A percentile compares a stretch with the other conserved stretches of the same genome.
These are phyloP conservation scores for Diplodia mutila DNA, from an alignment of 2,329 filamentous ascomycete species.

Conservation along the genomic window DNA sequence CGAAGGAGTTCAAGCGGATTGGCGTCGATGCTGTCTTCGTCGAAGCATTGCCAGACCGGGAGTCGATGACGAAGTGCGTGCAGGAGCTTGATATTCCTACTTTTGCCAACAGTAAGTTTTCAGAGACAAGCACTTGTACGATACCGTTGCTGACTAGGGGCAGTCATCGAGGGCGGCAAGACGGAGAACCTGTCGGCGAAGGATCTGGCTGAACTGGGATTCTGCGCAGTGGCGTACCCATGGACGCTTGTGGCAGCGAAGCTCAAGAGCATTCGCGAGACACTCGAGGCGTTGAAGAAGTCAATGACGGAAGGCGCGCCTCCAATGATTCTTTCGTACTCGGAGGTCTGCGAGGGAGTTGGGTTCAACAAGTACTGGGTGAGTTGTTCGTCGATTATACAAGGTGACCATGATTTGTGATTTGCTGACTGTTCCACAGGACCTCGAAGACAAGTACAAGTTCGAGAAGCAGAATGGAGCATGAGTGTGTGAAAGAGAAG, in stretches of 20 bases:
- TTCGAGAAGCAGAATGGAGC: conserved; percentile 24
- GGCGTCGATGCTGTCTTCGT: conserved; percentile 53
- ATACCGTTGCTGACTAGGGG: neutral
- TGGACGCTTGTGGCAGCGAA: conserved; percentile 52
- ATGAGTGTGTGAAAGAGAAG: neutral
- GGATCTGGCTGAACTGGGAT: conserved; percentile 47
- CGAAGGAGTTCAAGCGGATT: conserved; percentile 48
- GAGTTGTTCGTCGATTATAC: neutral
- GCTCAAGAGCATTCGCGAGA: conserved; percentile 46
- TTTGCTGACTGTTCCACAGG: conserved; percentile 38
- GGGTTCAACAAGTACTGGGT: conserved; percentile 46
- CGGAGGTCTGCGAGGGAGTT: conserved; percentile 48
- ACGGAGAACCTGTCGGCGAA: conserved; percentile 48
- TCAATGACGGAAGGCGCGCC: conserved; percentile 49
- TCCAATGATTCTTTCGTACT: conserved; percentile 49
- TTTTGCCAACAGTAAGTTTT: conserved; percentile 45
- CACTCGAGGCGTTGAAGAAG: conserved; percentile 47
- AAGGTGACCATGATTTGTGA: neutral
- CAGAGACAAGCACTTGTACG: too few species aligned
- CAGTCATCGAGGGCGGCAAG: conserved; percentile 47
- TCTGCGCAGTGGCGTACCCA: conserved; percentile 49
- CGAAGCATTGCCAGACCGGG: conserved; percentile 51
- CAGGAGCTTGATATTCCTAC: conserved; percentile 46
- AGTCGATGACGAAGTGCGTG: conserved; percentile 44
- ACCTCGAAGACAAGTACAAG: conserved; percentile 31